Evolutionary conservation across 768 basidiomycete genomes (phyloP), one percentile per base, ranked within the genome.

Genomic region (Leucocoprinus leucothites): DNA sequence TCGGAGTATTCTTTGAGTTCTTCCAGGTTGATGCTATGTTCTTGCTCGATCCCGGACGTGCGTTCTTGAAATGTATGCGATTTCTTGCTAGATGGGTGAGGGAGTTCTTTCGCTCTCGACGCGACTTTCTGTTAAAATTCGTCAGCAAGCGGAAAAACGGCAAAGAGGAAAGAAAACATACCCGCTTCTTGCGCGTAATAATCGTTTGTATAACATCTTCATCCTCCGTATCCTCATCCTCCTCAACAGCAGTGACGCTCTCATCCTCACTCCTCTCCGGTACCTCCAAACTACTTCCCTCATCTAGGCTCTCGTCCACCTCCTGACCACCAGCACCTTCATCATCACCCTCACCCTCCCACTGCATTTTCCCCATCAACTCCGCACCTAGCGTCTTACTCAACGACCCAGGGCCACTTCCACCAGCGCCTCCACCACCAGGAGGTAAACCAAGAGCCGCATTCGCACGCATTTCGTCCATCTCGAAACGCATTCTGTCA

Each of bases 401-500:
- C 53, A 91, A 61, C 16, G 80, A 85, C 40, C 78, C 81, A 28
- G 70, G 70, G 16, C 67, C 72, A 62, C 85, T 91, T 40, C 71
- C 73, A 45, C 59, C 63, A 47, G 77, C 80, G 14, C n/a, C n/a
- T n/a, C 71, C 69, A 0, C 73, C 67, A 11, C 71, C 73, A 11
- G 66, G 64, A 38, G 64, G 67, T 19, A 57, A 62, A n/a, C 69
- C 70, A 38, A 69, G 67, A 26, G 63, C 69, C 36, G 71, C 66
- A 4, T 75, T 72, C 50, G 73, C 82, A 38, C 93, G 79, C 77
- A 95, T 82, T 70, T 95, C 93, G 61, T 98, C 94, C 79, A 98
- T 84, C 63, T 98, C 95, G 60, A 88, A 96, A 28, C 91, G 80
- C 82, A 97, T 87, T 45, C 94, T 81, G 66, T 97, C 94, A 61